Evolutionary conservation across 176 grass and related monocot genomes (phyloP), one percentile per base, ranked within the genome.

Genomic region (Saccharum spontaneum): DNA sequence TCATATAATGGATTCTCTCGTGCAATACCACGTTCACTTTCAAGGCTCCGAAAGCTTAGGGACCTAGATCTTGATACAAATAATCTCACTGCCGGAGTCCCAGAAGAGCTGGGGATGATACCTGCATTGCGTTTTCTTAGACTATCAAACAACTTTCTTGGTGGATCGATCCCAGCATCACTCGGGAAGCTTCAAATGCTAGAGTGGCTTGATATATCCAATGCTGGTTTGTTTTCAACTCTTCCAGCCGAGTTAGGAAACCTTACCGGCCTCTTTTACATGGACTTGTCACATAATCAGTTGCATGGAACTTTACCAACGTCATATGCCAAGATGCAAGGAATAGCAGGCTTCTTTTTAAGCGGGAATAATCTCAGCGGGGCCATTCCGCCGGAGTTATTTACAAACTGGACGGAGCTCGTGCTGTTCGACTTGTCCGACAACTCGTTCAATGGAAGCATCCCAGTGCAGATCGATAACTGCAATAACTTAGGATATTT

Each of bases 21-120:
- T 0, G 7, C 46, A 22, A 68, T 84, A 23, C 82, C 82, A 6
- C 7, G 43, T 3, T 76, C 72, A 0, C 13, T 84, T 15, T 67
- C 82, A 52, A 76, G 71, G 60, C 31, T 84, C 43, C 28, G 26
- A 18, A 52, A 52, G 30, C 82, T 84, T 15, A 0, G 26, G 2
- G 3, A 0, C 0, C 20, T 84, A 5, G 0, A 7, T 67, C 60
- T 84, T 2, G 3, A 0, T 45, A 45, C 43, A 3, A 84, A 84
- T 18, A 84, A 76, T 39, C 82, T 84, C 60, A 84, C 71, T 45
- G 43, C 2, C 4, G 82, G 31, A 13, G 82, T 84, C 5, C 72
- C 82, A 0, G 3, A 67, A 16, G 82, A 84, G 31, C 33, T 84
- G 0, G 70, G 69, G 39, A 75, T 74, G 70, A 48, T 65, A 49